These are phyloP conservation scores for Lasiosphaeria ovina DNA, from an alignment of 495 filamentous ascomycete species.

Conservation along the genomic window DNA sequence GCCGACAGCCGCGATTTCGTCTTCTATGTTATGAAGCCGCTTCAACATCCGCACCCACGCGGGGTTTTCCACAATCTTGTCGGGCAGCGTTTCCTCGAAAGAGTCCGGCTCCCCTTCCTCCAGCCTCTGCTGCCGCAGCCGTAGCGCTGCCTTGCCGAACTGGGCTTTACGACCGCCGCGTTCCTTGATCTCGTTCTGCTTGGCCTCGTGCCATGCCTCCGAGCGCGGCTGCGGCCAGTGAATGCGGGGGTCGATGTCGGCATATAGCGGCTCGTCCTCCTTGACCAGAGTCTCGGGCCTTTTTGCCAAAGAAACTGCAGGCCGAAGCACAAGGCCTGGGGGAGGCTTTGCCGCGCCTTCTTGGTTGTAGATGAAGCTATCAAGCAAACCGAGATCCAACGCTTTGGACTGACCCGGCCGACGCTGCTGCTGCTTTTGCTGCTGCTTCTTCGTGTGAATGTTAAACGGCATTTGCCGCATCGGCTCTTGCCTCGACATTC, in stretches of 20 bases:
- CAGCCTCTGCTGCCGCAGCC: slow-evolving; percentile 30
- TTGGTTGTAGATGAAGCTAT: slow-evolving; percentile 12
- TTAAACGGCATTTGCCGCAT: neutral
- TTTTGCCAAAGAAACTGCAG: neutral
- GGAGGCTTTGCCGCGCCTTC: slow-evolving; percentile 7
- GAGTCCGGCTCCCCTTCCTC: slow-evolving; percentile 15
- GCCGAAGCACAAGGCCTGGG: neutral
- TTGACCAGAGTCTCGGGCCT: neutral
- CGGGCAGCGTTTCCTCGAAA: slow-evolving; percentile 28
- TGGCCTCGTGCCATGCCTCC: slow-evolving; percentile 38
- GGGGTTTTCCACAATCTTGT: slow-evolving; percentile 26
- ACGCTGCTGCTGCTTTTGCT: slow-evolving; percentile 1
- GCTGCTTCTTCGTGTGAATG: neutral
- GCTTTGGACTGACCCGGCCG: neutral
- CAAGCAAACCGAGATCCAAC: slow-evolving; percentile 8
- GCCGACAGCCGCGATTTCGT: neutral
- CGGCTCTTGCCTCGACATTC: neutral
- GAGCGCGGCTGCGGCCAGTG: slow-evolving; percentile 40
- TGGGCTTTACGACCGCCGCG: slow-evolving; percentile 42
- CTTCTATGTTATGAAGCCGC: slow-evolving; percentile 12
- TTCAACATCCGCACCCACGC: slow-evolving; percentile 28
- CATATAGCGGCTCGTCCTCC: slow-evolving; percentile 25
- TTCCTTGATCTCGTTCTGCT: slow-evolving; percentile 41
- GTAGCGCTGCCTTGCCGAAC: slow-evolving; percentile 39
- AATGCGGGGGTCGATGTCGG: slow-evolving; percentile 43